Base-by-base conservation (phyloP, 1,284 basidiomycete species). In the Irpex lacteus region DNA sequence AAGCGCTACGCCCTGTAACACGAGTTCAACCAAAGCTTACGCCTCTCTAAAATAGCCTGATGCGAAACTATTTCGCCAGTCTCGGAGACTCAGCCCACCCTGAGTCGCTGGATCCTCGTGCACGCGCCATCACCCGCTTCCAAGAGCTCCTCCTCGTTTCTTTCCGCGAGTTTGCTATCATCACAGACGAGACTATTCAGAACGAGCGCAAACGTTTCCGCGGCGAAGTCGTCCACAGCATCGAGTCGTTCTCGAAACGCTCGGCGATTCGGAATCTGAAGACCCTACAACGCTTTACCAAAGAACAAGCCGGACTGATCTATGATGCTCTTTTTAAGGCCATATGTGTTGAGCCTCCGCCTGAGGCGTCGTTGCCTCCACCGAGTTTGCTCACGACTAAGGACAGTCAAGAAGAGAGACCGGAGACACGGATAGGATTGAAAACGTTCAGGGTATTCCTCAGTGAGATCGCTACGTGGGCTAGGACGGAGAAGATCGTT, bases 201-300 rank as follows among this genome's bases (percentile, higher is more conserved):
- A 85, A 85, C 18, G 97, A 99, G 76, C 89, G 98, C 34, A 87
- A 88, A 67, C 87, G 91, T 50, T 95, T 95, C 80, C 87, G 97
- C 59, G 86, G 89, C 56, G 96, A 98, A 73, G 93, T 99, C 66
- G 90, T 98, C 40, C 88, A 94, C 71, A 94, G 90, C 72, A 96
- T 99, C 69, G 98, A 99, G 78, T 88, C 88, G 5, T 99, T 98
- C 78, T 91, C 96, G 21, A 98, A 97, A 76, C 90, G 98, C n/a
- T 88, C 95, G 0, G 94, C 97, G 0, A 81, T 99, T 53, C 87
- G 98, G 61, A 98, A 97, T 72, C 83, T 99, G 60, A 88, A 88
- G 73, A 87, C 87, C 1, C 81, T 95, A 0, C 95, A 91, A 1
- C 82, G 89, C 37, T 97, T 99, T 75, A 84, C 80, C 64, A 97